Evolutionary conservation across 106 monocot genomes (phyloP).

Genomic region (Dioscorea zingiberensis): DNA sequence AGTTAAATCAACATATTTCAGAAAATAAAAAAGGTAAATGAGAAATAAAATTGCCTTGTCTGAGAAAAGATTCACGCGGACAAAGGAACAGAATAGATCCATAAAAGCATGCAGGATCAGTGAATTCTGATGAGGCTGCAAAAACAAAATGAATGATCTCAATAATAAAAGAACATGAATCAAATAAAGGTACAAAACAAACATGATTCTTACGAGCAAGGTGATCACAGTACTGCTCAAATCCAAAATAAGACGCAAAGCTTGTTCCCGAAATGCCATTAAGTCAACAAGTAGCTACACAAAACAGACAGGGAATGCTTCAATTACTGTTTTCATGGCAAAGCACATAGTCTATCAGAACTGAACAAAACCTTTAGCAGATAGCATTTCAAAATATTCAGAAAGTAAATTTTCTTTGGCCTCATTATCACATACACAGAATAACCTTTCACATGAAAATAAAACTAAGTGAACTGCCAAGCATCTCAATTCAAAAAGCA

Average conservation of each 20-base stretch:
- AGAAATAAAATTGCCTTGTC: conserved; percentile 52
- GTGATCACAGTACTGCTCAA: conserved; percentile 98
- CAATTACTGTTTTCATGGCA: no score
- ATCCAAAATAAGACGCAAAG: conserved; percentile 86
- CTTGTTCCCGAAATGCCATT: conserved; percentile 99
- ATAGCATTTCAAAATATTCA: no score
- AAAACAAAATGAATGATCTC: conserved; percentile 6
- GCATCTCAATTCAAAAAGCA: no score
- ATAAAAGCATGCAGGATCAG: conserved; percentile 98
- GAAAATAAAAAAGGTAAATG: conserved; percentile 2
- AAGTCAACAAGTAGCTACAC: conserved; percentile 87
- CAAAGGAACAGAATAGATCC: conserved; percentile 98
- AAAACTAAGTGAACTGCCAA: no score
- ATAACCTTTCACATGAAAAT: no score
- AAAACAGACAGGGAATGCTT: neutral
- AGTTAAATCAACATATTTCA: no score
- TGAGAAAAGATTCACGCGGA: conserved; percentile 90
- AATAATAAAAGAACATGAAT: neutral
- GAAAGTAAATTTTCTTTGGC: no score
- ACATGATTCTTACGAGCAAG: conserved; percentile 59
- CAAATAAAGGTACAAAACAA: neutral
- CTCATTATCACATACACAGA: no score
- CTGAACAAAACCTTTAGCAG: no score
- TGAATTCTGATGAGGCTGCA: conserved; percentile 98
- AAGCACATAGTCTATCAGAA: no score